These are phyloP conservation scores for Acaromyces ingoldii DNA, from an alignment of 1,284 basidiomycete genomes.

Conservation along the genomic window DNA sequence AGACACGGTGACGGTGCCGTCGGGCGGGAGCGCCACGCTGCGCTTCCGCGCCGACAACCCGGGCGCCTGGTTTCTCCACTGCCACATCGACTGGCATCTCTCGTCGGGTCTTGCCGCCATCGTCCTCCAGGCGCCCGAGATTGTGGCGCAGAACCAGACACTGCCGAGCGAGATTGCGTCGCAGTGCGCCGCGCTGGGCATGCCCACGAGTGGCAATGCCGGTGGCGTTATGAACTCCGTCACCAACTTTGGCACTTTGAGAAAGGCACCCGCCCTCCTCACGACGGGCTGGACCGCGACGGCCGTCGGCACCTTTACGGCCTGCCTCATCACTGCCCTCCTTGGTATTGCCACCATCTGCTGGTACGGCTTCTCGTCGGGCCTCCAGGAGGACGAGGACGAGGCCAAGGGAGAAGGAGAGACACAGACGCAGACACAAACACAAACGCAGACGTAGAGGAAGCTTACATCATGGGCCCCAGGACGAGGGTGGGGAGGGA, in stretches of 20 bases:
- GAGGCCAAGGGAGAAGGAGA: too few relatives aligned
- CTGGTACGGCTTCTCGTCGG: conserved; percentile 61
- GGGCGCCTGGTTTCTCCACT: conserved; percentile 62
- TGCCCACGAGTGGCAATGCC: conserved; percentile 54
- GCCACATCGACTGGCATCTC: conserved; percentile 60
- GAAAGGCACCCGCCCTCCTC: conserved; percentile 21
- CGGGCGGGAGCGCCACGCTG: conserved; percentile 62
- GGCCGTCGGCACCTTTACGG: conserved; percentile 71
- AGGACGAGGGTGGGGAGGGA: too few relatives aligned
- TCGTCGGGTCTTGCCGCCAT: conserved; percentile 68
- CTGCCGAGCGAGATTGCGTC: conserved; percentile 62
- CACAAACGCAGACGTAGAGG: too few relatives aligned
- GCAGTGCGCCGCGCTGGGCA: conserved; percentile 65
- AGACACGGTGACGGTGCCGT: conserved; percentile 62
- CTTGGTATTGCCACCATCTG: conserved; percentile 72
- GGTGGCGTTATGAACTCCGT: conserved; percentile 43
- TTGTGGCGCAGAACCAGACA: conserved; percentile 54
- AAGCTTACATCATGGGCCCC: too few relatives aligned
- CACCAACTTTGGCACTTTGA: conserved; percentile 27
- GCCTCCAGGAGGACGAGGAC: conserved; percentile 21
- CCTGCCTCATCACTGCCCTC: conserved; percentile 74
- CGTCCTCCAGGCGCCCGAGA: conserved; percentile 67
- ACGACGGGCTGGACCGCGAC: conserved; percentile 32
- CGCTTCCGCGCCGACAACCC: conserved; percentile 74
- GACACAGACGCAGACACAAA: too few relatives aligned